Base-by-base conservation (phyloP, 2,329 filamentous ascomycete species). In the Cordyceps fumosorosea region DNA sequence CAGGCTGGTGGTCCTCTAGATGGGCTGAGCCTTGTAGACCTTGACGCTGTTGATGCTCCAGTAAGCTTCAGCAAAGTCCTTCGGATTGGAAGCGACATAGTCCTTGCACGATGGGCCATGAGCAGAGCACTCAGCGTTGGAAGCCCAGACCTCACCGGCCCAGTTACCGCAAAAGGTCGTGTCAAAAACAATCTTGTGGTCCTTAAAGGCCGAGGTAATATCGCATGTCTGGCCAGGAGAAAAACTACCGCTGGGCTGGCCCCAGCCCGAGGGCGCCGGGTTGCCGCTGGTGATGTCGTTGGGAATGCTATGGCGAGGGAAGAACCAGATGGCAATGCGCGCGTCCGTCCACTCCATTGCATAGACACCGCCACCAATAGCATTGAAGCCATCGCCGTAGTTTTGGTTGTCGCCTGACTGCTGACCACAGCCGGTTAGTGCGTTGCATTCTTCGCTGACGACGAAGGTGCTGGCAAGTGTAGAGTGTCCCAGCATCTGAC, bases 81-180 rank as follows among this genome's bases (percentile, higher is more conserved):
- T 69, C 0, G 91, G 89, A 73, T 93, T 89, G 67, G 82, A 78
- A 60, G 80, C 79, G 24, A 96, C 92, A 72, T 85, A 96, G 26
- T 85, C 83, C 32, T 86, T 71, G 78, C 93, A 96, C 0, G 85
- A 87, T 45, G 75, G 65, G 0, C 85, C 89, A 66, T 84, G 78
- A 47, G 81, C 75, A 1, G 80, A 75, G 73, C 89, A 93, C 50
- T 82, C 80, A 5, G 74, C 65, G 64, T 86, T 80, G 37, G 73
- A 69, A 55, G 70, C 69, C 88, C 89, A 96, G 40, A 87, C 84
- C 4, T 77, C 72, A 26, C 90, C 90, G 8, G 92, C 92, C 92
- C 92, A 96, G 70, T 89, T 84, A 22, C 93, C 93, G 74, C 93
- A 97, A 73, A 96, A 91, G 6, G 89, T 89, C 0, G 87, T 95